Conservation (phyloP, 768 basidiomycete species). For the Agrocybe praecox region DNA sequence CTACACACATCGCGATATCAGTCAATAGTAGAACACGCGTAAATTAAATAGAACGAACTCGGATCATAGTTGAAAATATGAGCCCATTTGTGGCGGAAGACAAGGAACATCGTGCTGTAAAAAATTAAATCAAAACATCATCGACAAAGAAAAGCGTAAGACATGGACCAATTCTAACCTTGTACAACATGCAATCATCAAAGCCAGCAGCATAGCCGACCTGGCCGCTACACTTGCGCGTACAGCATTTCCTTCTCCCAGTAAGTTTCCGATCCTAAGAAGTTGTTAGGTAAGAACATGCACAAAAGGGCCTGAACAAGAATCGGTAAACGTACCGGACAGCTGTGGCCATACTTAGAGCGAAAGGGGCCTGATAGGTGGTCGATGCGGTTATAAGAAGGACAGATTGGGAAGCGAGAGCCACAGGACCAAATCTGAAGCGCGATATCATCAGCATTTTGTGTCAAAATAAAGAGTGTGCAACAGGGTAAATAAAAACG, state of each 20-base stretch:
- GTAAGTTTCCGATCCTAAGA: constrained; percentile 84
- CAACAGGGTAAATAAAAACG: constrained; percentile 13
- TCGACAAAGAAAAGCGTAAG: too few species aligned
- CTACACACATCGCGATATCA: constrained; percentile 29
- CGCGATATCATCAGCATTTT: neutral
- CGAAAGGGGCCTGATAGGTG: constrained; percentile 83
- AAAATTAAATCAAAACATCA: too few species aligned
- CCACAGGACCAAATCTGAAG: constrained; percentile 60
- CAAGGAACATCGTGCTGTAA: constrained; percentile 53
- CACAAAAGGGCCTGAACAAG: too few species aligned
- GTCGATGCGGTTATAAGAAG: constrained; percentile 74
- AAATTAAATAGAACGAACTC: constrained; percentile 27
- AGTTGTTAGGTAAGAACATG: too few species aligned
- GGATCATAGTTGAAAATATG: constrained; percentile 75
- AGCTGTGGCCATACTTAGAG: constrained; percentile 79
- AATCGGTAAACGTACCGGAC: constrained; percentile 59
- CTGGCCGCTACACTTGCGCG: constrained; percentile 73
- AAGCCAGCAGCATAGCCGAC: constrained; percentile 64
- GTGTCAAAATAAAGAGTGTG: neutral
- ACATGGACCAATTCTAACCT: constrained; percentile 42
- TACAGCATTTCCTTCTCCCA: constrained; percentile 76
- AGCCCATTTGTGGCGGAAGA: constrained; percentile 71
- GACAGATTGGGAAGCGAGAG: constrained; percentile 88
- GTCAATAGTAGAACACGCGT: too few species aligned
- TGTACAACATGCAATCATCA: constrained; percentile 60